Conservation (phyloP, 108 stramenopile species). For the Licmophora abbreviata region DNA sequence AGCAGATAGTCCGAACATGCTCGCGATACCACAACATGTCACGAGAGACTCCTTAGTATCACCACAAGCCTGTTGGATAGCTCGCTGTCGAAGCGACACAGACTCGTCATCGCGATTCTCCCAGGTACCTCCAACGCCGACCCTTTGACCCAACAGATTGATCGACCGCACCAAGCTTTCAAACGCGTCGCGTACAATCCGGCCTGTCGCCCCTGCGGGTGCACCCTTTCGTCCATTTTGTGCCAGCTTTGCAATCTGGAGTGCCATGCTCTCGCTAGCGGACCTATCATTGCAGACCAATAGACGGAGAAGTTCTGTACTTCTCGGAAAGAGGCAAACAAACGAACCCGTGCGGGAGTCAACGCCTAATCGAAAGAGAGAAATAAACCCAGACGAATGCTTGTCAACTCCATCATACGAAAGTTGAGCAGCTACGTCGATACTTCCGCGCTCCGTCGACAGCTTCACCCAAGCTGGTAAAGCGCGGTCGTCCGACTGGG, state of each 20-base stretch:
- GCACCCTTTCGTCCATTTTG: constrained; percentile 19
- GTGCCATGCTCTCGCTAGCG: constrained; percentile 48
- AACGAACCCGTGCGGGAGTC: constrained; percentile 77
- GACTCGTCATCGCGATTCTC: constrained; percentile 60
- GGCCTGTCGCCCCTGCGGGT: constrained; percentile 43
- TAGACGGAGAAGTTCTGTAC: constrained; percentile 42
- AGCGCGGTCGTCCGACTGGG: constrained; percentile 8
- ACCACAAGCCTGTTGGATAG: constrained; percentile 53
- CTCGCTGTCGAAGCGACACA: constrained; percentile 51
- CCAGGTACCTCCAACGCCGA: constrained; percentile 80
- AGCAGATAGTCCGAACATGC: constrained; percentile 64
- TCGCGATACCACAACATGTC: constrained; percentile 72
- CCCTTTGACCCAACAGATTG: constrained; percentile 73
- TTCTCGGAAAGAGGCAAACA: constrained; percentile 55
- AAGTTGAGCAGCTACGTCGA: constrained; percentile 61
- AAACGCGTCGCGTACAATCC: constrained; percentile 68
- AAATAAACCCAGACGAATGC: constrained; percentile 6
- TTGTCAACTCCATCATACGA: constrained; percentile 19
- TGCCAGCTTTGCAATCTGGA: constrained; percentile 50
- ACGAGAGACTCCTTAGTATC: constrained; percentile 65
- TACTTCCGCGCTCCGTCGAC: constrained; percentile 61
- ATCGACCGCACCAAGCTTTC: constrained; percentile 70
- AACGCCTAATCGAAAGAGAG: constrained; percentile 73
- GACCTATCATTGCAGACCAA: constrained; percentile 69
- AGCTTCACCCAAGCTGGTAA: constrained; percentile 73